A percentile compares a stretch with the other conserved stretches of the same genome.
Evolutionary conservation across 1,139 yeast species (phyloP).

Genomic region (Taphrina populina): DNA sequence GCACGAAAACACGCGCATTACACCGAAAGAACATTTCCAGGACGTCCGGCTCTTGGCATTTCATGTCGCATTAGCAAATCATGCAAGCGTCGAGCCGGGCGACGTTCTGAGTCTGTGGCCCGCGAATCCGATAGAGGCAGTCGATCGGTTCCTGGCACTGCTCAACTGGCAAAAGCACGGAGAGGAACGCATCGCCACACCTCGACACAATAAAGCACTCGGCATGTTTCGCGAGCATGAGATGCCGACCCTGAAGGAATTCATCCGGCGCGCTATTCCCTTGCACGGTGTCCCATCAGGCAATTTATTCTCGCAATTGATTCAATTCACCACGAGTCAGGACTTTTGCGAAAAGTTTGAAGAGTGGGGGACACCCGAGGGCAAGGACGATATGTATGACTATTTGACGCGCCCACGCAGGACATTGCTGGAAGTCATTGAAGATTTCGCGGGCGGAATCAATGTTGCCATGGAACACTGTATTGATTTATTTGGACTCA

Average conservation of each 20-base stretch:
- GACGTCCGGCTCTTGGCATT: slow-evolving; percentile 61
- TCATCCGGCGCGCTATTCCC: slow-evolving; percentile 79
- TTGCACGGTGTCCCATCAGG: slow-evolving; percentile 78
- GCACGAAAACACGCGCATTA: slow-evolving; percentile 57
- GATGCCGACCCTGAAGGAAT: slow-evolving; percentile 63
- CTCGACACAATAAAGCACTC: slow-evolving; percentile 3
- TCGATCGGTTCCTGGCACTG: slow-evolving; percentile 61
- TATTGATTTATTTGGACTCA: slow-evolving; percentile 71
- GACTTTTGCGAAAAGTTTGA: slow-evolving; percentile 71
- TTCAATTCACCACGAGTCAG: slow-evolving; percentile 64
- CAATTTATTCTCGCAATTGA: slow-evolving; percentile 63
- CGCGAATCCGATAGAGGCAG: slow-evolving; percentile 62
- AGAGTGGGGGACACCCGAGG: slow-evolving; percentile 69
- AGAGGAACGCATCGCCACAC: slow-evolving; percentile 49
- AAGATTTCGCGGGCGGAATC: slow-evolving; percentile 68
- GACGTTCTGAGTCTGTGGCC: slow-evolving; percentile 50
- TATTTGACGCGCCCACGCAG: slow-evolving; percentile 90
- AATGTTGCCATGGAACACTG: slow-evolving; percentile 70
- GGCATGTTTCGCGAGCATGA: slow-evolving; percentile 41
- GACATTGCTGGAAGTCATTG: slow-evolving; percentile 75
- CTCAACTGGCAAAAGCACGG: slow-evolving; percentile 76
- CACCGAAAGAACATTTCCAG: slow-evolving; percentile 74
- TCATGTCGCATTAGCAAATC: background rate
- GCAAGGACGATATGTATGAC: slow-evolving; percentile 71
- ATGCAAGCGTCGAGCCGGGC: background rate